phyloP scores from a whole-genome alignment of 148 eudicot species.

The Rhododendron ovatum region DNA sequence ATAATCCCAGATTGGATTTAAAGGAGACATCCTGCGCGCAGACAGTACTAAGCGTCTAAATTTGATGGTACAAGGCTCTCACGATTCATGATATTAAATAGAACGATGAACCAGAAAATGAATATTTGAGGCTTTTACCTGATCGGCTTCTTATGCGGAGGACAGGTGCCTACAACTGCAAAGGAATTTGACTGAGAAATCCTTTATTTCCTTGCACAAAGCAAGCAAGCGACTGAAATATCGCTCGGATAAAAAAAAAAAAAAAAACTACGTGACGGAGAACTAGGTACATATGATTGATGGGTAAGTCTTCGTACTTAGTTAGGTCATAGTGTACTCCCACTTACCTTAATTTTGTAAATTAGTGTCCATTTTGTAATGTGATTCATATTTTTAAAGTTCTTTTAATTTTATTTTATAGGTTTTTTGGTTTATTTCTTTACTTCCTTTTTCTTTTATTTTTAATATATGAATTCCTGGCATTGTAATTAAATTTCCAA shows the following conservation, averaged over 20 bases:
- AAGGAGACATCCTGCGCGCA: conserved; percentile 77
- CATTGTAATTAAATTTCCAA: conserved; percentile 4
- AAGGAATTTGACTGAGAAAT: conserved; percentile 55
- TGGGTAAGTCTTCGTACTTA: conserved; percentile 1
- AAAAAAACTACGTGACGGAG: not conserved
- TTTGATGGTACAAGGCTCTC: conserved; percentile 76
- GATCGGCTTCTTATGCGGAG: conserved; percentile 63
- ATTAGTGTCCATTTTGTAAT: conserved; percentile 44
- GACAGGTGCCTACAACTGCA: conserved; percentile 51
- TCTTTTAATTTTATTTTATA: not conserved
- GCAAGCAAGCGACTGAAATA: conserved; percentile 22
- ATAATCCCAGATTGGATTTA: conserved; percentile 71
- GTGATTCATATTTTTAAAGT: conserved; percentile 22
- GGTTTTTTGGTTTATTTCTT: not conserved
- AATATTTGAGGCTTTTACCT: conserved; percentile 36
- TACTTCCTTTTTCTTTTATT: not conserved
- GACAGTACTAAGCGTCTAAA: conserved; percentile 70
- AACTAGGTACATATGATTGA: conserved; percentile 22
- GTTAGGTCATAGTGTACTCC: conserved; percentile 12
- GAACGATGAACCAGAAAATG: conserved; percentile 33
- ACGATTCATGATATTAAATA: conserved; percentile 61
- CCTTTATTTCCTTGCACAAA: conserved; percentile 5
- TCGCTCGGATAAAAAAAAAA: not conserved
- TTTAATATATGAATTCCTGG: not conserved
- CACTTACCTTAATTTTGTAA: conserved; percentile 27